Conservation (phyloP, 2,329 filamentous ascomycete species). For the Apiospora marii region DNA sequence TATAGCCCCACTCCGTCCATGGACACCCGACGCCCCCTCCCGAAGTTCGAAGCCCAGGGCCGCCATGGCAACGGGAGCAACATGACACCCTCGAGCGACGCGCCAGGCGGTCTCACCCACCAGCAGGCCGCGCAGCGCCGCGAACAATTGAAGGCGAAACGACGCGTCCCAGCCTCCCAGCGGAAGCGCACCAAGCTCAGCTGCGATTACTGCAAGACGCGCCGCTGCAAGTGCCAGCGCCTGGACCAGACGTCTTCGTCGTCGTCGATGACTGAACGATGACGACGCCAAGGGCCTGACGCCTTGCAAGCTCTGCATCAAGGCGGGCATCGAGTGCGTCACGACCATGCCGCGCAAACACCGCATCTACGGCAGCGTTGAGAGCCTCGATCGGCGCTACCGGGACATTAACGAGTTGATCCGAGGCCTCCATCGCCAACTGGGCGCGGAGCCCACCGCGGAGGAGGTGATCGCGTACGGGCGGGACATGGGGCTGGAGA, state of each 20-base stretch:
- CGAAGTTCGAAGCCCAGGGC: slow-evolving; percentile 23
- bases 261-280: no score
- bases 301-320: slow-evolving; percentile 48
- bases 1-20: background rate
- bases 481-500: slow-evolving; percentile 44
- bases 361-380: slow-evolving; percentile 53
- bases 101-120: background rate
- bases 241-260: slow-evolving; percentile 22
- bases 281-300: slow-evolving; percentile 34
- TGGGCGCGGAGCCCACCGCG: slow-evolving; percentile 46
- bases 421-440: slow-evolving; percentile 49
- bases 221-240: slow-evolving; percentile 46
- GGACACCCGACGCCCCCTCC: slow-evolving; percentile 18
- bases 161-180: slow-evolving; percentile 44
- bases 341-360: slow-evolving; percentile 53
- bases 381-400: slow-evolving; percentile 52
- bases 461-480: slow-evolving; percentile 50
- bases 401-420: slow-evolving; percentile 51
- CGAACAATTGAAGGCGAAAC: slow-evolving; percentile 37
- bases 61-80: background rate
- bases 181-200: slow-evolving; percentile 45
- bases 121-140: slow-evolving; percentile 31
- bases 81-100: no score
- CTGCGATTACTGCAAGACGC: slow-evolving; percentile 47
- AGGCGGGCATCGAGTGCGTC: slow-evolving; percentile 49